Evolutionary conservation across 1,284 basidiomycete genomes (phyloP), one percentile per base, ranked within the genome.

Genomic region (Trametes versicolor): DNA sequence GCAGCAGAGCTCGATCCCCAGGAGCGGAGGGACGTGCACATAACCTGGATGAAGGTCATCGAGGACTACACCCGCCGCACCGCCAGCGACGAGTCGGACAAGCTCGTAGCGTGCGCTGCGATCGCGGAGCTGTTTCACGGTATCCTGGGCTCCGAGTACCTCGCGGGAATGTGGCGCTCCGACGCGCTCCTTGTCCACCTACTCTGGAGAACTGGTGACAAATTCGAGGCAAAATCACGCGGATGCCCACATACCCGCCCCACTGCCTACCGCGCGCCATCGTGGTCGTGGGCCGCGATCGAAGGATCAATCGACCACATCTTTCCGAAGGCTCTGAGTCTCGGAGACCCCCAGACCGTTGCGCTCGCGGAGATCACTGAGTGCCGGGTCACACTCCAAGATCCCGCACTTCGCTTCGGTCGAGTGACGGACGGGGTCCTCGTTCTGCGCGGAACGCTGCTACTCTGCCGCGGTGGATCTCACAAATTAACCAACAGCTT

Each of bases 71-170:
- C 62, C 10, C 62, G 55, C 4, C 67, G 67, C 21, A 13, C 43
- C 0, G 15, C 62, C 27, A 37, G 62, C 0, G 52, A 57, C 21
- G 59, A 64, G 6, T 57, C 25, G 4, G 67, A 68, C 67, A 68
- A 66, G 48, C 62, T 68, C 41, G 32, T 66, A 32, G 67, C 67
- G 47, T 62, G 63, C 52, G 64, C 62, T 10, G 59, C 56, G 2
- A 50, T 68, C 59, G 67, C 67, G 7, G 62, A 66, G 62, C 48
- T 53, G 15, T 68, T 68, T 62, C 41, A 58, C 9, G 62, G 64
- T 25, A 45, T 43, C n/a, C 61, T 58, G 62, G 41, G 54, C 37
- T 43, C 62, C 7, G 67, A 66, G 32, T 68, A 66, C 53, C 67
- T 68, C 27, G 67, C 23, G 25, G 41, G 41, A 7, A 2, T 43